These are phyloP conservation scores for Botrytis fragariae DNA, from an alignment of 2,329 filamentous ascomycete species.

Conservation along the genomic window DNA sequence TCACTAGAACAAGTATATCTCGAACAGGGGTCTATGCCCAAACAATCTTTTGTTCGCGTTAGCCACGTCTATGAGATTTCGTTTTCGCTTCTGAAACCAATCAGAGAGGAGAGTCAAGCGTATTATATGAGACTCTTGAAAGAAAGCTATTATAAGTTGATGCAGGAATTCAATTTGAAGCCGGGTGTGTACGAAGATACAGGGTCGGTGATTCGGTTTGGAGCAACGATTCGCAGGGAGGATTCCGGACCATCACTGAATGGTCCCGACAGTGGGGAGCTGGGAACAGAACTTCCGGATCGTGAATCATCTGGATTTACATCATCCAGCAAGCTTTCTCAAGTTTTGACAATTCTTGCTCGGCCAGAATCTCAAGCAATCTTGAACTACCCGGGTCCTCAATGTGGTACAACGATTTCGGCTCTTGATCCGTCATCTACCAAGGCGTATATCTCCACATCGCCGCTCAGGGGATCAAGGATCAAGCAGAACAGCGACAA, in stretches of 20 bases:
- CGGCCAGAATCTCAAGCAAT: background rate
- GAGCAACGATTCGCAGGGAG: background rate
- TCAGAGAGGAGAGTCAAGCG: background rate
- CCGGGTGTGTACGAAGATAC: background rate
- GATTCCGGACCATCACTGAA: too few relatives aligned
- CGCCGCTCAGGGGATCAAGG: fast-evolving
- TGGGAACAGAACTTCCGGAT: background rate
- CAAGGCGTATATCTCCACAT: fast-evolving
- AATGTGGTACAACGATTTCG: fast-evolving
- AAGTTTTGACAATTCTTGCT: background rate
- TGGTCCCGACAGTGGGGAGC: too few relatives aligned
- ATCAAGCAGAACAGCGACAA: background rate
- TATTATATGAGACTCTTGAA: background rate
- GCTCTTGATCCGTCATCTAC: background rate
- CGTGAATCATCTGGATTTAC: background rate
- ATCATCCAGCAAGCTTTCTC: background rate
- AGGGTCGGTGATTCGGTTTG: background rate
- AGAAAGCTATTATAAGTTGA: background rate
- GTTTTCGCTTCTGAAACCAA: background rate
- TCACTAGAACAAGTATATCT: background rate
- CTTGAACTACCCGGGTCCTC: fast-evolving
- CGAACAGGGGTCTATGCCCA: background rate
- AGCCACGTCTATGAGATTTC: background rate
- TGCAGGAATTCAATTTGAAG: background rate
- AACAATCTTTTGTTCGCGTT: background rate